Conservation (phyloP, 345 rosid genomes). For the Microcos paniculata region DNA sequence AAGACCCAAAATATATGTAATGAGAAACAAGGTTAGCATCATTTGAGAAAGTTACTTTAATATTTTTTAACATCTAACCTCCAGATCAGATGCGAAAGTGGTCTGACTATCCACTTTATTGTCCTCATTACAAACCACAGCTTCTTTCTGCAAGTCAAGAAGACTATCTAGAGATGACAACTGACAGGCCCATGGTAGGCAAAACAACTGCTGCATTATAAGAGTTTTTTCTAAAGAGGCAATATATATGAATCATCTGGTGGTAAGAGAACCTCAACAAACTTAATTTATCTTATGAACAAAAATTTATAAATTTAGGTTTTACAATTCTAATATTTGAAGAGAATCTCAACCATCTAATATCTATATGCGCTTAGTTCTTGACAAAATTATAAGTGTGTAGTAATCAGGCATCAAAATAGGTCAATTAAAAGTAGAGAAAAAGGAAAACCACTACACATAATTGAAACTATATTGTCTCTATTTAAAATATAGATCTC, state of each 20-base stretch:
- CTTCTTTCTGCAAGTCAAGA: constrained; percentile 28
- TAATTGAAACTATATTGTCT: not conserved
- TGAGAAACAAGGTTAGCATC: constrained; percentile 5
- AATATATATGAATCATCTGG: not conserved
- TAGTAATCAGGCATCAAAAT: not conserved
- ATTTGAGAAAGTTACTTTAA: not conserved
- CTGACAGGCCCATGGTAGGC: not conserved
- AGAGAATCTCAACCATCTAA: not conserved
- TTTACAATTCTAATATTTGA: not conserved
- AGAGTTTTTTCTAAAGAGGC: not conserved
- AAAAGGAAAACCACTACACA: not conserved
- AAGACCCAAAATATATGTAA: not conserved
- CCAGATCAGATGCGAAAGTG: constrained; percentile 24
- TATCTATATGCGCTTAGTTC: not conserved
- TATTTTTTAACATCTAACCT: constrained; percentile 26
- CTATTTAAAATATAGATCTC: not conserved
- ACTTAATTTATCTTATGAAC: not conserved
- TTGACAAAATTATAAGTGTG: not conserved
- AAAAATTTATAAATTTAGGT: not conserved
- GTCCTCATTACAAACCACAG: constrained; percentile 20
- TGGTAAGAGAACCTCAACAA: not conserved
- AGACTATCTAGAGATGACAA: not conserved
- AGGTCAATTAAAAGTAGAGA: not conserved
- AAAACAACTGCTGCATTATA: not conserved
- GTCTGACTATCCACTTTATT: constrained; percentile 22